These are phyloP conservation scores for Globisporangium alternatum DNA, from an alignment of 352 stramenopile genomes.

Conservation along the genomic window DNA sequence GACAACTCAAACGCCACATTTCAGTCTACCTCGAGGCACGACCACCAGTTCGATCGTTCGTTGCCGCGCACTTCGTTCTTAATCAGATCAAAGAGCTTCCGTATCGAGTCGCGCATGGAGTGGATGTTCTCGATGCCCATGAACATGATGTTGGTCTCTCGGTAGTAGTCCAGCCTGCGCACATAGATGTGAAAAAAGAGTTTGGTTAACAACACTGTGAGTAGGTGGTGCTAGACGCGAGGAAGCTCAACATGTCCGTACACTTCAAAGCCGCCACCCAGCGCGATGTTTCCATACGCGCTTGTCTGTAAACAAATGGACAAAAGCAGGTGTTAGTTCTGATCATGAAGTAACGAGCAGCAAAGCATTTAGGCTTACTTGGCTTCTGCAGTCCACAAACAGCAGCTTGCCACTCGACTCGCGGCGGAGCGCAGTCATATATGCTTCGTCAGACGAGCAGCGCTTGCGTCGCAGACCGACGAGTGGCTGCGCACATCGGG, in stretches of 20 bases:
- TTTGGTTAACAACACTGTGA: conserved; percentile 18
- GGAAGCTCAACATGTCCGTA: conserved; percentile 26
- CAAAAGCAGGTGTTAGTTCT: background rate
- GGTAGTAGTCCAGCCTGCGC: conserved; percentile 72
- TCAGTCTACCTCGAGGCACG: conserved; percentile 58
- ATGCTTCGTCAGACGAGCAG: conserved; percentile 89
- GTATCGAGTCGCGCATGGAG: conserved; percentile 85
- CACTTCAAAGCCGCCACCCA: conserved; percentile 85
- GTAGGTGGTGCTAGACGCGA: background rate
- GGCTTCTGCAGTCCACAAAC: conserved; percentile 81
- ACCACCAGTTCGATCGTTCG: conserved; percentile 78
- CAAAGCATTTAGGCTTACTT: conserved; percentile 25
- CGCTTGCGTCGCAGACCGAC: conserved; percentile 93
- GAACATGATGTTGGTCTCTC: conserved; percentile 71
- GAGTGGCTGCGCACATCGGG: conserved; percentile 91
- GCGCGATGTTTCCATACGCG: conserved; percentile 77
- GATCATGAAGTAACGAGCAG: background rate
- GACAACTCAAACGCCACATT: too few species aligned
- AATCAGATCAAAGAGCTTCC: conserved; percentile 79
- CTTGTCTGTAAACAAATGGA: conserved; percentile 48
- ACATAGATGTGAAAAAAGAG: conserved; percentile 14
- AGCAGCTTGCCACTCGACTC: conserved; percentile 62
- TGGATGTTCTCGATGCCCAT: conserved; percentile 94
- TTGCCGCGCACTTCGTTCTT: conserved; percentile 82
- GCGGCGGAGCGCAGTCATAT: conserved; percentile 49